phyloP scores from a whole-genome alignment of 1,284 basidiomycete genomes.

The Phylloporus gajari region DNA sequence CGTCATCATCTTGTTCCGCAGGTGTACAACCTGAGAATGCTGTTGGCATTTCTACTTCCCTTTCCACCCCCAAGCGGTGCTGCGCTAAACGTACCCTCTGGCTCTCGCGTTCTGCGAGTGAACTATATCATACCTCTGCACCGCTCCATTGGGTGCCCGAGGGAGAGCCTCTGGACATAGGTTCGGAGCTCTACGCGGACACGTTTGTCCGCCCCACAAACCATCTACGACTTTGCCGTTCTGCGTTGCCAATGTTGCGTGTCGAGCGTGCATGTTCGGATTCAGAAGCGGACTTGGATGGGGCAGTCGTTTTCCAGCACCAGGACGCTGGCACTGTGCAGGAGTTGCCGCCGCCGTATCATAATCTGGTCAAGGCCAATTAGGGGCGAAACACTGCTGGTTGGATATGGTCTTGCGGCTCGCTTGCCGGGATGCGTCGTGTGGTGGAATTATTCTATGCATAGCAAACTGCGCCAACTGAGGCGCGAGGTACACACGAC shows the following conservation, averaged over 20 bases:
- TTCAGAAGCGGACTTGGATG: no score
- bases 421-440: no score
- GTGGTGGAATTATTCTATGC: no score
- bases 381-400: no score
- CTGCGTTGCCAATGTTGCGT: slow-evolving; percentile 22
- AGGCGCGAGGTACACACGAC: slow-evolving; percentile 1
- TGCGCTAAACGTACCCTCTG: slow-evolving; percentile 20
- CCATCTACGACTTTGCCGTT: slow-evolving; percentile 33
- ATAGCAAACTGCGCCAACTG: neutral
- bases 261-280: neutral
- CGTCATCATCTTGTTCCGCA: slow-evolving; percentile 1
- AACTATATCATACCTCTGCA: slow-evolving; percentile 17
- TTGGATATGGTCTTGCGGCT: no score
- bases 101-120: slow-evolving; percentile 38
- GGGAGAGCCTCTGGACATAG: neutral
- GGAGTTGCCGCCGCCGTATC: no score
- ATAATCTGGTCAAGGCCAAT: no score
- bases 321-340: no score
- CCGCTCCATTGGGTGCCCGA: neutral
- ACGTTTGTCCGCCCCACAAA: neutral
- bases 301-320: no score
- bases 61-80: neutral
- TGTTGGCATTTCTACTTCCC: no score
- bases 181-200: neutral
- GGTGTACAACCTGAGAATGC: neutral